Percentiles rank a stretch among this genome's conserved stretches.
phyloP scores from a whole-genome alignment of 495 filamentous ascomycete genomes.

The Tuber melanosporum region DNA sequence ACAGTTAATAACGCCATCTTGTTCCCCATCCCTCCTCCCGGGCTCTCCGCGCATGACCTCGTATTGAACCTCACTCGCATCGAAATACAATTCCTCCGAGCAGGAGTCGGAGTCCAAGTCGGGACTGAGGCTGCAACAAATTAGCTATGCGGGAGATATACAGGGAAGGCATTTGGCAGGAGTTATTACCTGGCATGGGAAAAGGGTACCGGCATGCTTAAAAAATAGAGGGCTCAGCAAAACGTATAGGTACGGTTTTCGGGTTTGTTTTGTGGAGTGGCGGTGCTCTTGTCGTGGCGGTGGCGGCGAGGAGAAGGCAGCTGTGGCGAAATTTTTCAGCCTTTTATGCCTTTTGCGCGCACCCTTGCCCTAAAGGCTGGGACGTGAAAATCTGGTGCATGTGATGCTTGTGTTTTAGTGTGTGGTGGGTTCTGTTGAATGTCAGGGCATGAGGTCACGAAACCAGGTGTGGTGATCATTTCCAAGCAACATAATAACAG shows the following conservation, averaged over 20 bases:
- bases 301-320: no score
- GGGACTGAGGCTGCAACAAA: not conserved
- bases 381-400: no score
- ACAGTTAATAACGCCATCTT: not conserved
- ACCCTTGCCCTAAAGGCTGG: no score
- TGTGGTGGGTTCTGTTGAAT: not conserved
- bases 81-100: not conserved
- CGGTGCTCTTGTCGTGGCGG: not conserved
- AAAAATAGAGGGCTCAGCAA: not conserved
- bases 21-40: no score
- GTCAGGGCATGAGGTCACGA: not conserved
- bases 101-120: not conserved
- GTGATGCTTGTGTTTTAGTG: no score
- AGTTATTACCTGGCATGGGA: not conserved
- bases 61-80: no score
- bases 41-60: no score
- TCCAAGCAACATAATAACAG: not conserved
- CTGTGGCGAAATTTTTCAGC: no score
- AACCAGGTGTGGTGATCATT: not conserved
- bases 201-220: not conserved
- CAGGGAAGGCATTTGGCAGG: not conserved
- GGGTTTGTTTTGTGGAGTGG: no score
- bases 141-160: not conserved
- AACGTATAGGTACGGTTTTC: not conserved
- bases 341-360: no score